A percentile compares a stretch with the other conserved stretches of the same genome.
phyloP scores from a whole-genome alignment of 2,329 filamentous ascomycete species.

The Lecanicillium sp. region DNA sequence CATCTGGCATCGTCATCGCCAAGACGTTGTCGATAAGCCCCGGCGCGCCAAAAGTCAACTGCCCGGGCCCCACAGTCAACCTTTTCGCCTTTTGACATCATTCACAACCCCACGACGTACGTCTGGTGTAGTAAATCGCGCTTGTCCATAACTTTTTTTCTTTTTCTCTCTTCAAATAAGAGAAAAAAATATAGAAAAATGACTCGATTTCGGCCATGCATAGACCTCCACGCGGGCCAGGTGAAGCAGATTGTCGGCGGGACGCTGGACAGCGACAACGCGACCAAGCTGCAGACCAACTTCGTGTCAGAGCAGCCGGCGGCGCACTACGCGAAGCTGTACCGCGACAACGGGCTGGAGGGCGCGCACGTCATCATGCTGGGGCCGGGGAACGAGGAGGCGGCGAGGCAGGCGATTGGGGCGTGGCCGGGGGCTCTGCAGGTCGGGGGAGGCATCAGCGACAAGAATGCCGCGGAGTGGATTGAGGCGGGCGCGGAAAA shows the following conservation, averaged over 20 bases:
- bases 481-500: conserved; percentile 83
- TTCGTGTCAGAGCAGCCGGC: conserved; percentile 82
- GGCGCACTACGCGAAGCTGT: conserved; percentile 73
- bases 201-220: conserved; percentile 93
- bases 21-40: neutral
- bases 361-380: conserved; percentile 97
- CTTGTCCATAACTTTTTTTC: too few species aligned
- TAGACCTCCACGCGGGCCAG: conserved; percentile 93
- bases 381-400: conserved; percentile 76
- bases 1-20: conserved; percentile 10
- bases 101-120: too few species aligned
- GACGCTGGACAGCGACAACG: conserved; percentile 63
- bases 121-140: too few species aligned
- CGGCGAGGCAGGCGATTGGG: conserved; percentile 67
- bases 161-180: too few species aligned
- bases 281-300: conserved; percentile 74
- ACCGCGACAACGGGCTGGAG: conserved; percentile 64
- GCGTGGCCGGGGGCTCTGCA: conserved; percentile 80
- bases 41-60: neutral
- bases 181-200: conserved; percentile 45
- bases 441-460: conserved; percentile 88
- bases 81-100: conserved; percentile 1
- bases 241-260: conserved; percentile 99
- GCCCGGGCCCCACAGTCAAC: conserved; percentile 9
- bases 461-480: conserved; percentile 79